Evolutionary conservation across 2,329 filamentous ascomycete genomes (phyloP).

Genomic region (Fusarium pseudograminearum): DNA sequence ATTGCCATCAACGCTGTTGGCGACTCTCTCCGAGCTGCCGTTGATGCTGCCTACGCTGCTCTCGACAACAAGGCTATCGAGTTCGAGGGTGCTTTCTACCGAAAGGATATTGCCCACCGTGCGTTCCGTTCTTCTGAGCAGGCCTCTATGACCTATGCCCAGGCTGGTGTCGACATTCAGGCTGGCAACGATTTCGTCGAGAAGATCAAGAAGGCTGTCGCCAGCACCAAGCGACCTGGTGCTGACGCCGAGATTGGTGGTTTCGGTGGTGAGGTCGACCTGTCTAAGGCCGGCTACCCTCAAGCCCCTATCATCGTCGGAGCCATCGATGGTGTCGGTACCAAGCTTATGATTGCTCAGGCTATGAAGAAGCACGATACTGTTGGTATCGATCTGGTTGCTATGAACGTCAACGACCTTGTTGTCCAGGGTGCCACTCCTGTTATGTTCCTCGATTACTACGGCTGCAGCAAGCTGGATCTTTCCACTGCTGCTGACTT

Average conservation of each 20-base stretch:
- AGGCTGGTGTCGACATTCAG: constrained; percentile 93
- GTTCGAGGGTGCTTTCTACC: constrained; percentile 91
- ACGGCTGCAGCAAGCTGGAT: constrained; percentile 90
- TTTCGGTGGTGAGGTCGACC: constrained; percentile 77
- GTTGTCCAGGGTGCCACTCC: constrained; percentile 96
- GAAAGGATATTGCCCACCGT: constrained; percentile 91
- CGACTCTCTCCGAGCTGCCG: constrained; percentile 80
- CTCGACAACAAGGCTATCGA: constrained; percentile 75
- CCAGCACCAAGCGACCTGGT: constrained; percentile 84
- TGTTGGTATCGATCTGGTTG: constrained; percentile 95
- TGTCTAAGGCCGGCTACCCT: constrained; percentile 79
- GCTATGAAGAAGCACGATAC: constrained; percentile 90
- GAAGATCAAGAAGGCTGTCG: constrained; percentile 90
- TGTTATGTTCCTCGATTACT: constrained; percentile 97
- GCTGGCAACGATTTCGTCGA: constrained; percentile 93
- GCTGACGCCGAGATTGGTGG: constrained; percentile 95
- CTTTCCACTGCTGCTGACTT: constrained; percentile 84
- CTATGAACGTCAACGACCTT: constrained; percentile 99
- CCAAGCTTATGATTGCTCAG: constrained; percentile 96
- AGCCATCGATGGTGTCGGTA: constrained; percentile 95
- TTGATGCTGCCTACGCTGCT: constrained; percentile 87
- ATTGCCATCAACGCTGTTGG: constrained; percentile 89
- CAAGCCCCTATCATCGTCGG: constrained; percentile 86
- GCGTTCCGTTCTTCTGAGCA: constrained; percentile 66
- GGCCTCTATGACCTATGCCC: constrained; percentile 84